Base-by-base conservation (phyloP, 257 asterid species). In the Salvia hispanica region DNA sequence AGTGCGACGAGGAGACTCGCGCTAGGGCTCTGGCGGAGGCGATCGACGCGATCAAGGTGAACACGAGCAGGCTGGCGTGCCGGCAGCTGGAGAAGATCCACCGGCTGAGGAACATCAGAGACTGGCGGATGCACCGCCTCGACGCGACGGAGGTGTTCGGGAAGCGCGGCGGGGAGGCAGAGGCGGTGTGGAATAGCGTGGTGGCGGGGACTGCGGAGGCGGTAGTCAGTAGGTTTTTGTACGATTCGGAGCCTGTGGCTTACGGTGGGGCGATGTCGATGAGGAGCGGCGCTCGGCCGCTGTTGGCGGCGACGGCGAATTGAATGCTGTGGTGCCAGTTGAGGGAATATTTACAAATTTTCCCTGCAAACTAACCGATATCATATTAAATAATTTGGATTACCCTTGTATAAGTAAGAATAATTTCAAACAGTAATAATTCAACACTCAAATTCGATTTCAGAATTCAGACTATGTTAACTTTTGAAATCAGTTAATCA, bases 81-180 rank as follows among this genome's bases (percentile, higher is more conserved):
- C 71, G 79, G 6, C 99, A 93, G 64, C 11, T 82, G 14, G 85
- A 66, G 12, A 93, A 90, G 55, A 90, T 93, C 16, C 72, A 70
- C 9, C 84, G 88, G 47, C 72, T 90, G 63, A 84, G 72, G 62
- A 80, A 72, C 3, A 64, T 68, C 9, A 80, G 70, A 37, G 91
- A 94, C 6, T 93, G 97, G 97, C 77, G 77, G 65, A 63, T 93
- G 21, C 95, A 86, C 77, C 83, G 86, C 69, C 81, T 93, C n/a
- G 95, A 93, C n/a, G 96, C 96, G 9, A 90, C 96, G 2, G 83
- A 76, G 0, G 95, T 76, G 60, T 84, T 88, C 71, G 52, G 67
- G 72, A 80, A 64, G 12, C 84, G 78, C 48, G 83, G 85, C 13
- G 78, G 66, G 16, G 88, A 83, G 21, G 85, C 87, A 42, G 87